These are phyloP conservation scores for Pseudodiploospora longispora DNA, from an alignment of 2,329 filamentous ascomycete species.

Conservation along the genomic window DNA sequence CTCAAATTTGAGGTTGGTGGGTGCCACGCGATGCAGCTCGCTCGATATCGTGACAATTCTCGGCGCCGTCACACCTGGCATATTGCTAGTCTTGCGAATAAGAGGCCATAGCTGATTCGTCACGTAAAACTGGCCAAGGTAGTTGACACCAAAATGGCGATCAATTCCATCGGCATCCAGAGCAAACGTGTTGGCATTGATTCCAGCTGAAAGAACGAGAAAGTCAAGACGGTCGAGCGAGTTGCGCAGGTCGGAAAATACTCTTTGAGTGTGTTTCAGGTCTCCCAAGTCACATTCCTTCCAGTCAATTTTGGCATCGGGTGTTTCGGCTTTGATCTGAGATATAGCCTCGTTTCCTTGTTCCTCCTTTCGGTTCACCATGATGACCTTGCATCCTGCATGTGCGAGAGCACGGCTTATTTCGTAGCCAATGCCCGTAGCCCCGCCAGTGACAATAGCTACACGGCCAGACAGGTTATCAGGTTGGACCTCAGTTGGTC, in stretches of 20 bases:
- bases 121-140: conserved; percentile 35
- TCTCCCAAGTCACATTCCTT: conserved; percentile 32
- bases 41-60: conserved; percentile 33
- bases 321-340: conserved; percentile 17
- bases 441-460: conserved; percentile 30
- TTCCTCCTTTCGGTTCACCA: conserved; percentile 26
- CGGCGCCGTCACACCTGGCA: conserved; percentile 23
- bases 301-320: conserved; percentile 29
- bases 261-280: conserved; percentile 26
- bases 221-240: conserved; percentile 31
- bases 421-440: conserved; percentile 31
- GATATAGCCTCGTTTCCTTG: conserved; percentile 21
- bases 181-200: conserved; percentile 32
- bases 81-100: conserved; percentile 30
- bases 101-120: conserved; percentile 34
- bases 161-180: conserved; percentile 32
- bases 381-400: conserved; percentile 27
- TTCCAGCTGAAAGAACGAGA: conserved; percentile 34
- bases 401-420: conserved; percentile 24
- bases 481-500: conserved; percentile 16
- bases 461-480: conserved; percentile 26
- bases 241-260: conserved; percentile 27
- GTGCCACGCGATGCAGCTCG: conserved; percentile 31
- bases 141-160: conserved; percentile 36
- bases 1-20: conserved; percentile 27